phyloP scores from a whole-genome alignment of 139 green algal genomes.

The Coelastrella sp. region DNA sequence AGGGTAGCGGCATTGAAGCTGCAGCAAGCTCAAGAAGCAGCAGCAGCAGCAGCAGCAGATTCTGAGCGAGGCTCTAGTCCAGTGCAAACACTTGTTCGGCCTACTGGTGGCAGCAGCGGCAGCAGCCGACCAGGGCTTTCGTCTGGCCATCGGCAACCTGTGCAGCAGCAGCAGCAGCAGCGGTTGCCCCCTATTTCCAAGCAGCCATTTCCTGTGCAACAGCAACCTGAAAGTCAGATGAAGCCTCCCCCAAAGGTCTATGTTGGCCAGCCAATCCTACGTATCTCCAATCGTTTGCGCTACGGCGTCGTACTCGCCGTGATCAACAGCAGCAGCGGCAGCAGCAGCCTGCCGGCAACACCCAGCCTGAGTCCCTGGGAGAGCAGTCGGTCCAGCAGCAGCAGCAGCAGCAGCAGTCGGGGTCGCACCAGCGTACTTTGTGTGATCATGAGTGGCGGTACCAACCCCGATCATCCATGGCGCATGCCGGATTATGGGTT shows the following conservation, averaged over 20 bases:
- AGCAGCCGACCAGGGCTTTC: neutral
- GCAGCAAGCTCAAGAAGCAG: too few relatives aligned
- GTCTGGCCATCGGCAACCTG: neutral
- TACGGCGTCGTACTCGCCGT: conserved; percentile 54
- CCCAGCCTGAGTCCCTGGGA: neutral
- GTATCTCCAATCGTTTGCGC: conserved; percentile 48
- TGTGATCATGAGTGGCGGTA: conserved; percentile 53
- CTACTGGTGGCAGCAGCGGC: neutral
- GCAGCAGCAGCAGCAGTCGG: conserved; percentile 36
- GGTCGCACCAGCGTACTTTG: neutral
- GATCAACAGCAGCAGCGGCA: conserved; percentile 24
- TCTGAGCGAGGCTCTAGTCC: too few relatives aligned
- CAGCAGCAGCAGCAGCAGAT: too few relatives aligned
- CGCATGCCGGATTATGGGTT: conserved; percentile 66
- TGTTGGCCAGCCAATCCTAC: conserved; percentile 67
- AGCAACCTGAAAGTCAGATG: conserved; percentile 39
- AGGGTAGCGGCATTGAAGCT: too few relatives aligned
- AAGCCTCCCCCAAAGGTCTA: conserved; percentile 33
- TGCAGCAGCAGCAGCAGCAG: conserved; percentile 15
- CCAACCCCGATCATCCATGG: conserved; percentile 57
- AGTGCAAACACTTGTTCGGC: too few relatives aligned
- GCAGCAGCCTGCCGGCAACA: too few relatives aligned
- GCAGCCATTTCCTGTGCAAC: neutral
- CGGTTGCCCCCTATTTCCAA: neutral
- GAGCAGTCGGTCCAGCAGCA: conserved; percentile 1